Evolutionary conservation across 345 rosid species (phyloP), one percentile per base, ranked within the genome.

Genomic region (Psidium friedrichsthalianum): DNA sequence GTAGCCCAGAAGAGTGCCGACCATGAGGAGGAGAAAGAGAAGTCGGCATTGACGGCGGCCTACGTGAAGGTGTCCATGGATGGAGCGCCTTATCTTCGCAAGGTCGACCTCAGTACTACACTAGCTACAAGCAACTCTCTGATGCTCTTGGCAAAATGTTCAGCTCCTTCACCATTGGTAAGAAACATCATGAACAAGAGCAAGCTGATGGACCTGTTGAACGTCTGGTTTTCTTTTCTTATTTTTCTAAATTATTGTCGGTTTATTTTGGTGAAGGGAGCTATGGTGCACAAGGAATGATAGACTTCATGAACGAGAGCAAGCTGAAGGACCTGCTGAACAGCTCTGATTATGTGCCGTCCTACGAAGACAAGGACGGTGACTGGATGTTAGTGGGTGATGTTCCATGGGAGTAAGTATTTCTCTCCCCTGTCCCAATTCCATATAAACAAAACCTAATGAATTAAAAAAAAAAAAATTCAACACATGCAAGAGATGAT

Each of bases 361-460:
- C 95, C 89, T 96, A 96, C 86, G 98, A 95, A 88, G 99, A 96
- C 88, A 96, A 94, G 92, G 99, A 95, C 82, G 98, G 98, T 3
- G 99, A 96, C 88, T 96, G 98, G 99, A 96, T 96, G 99, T 97
- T 96, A 83, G 99, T 96, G 58, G 99, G 98, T 8, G 99, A 96
- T 92, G 99, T 95, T 87, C 99, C 99, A 82, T 96, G 99, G 99
- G 93, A 91, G 99, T 96, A 89, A 87, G 99, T 92, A 85, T 84
- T 10, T 55, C 8, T 83, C 56, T 55, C 84, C 86, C 55, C 44
- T 21, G 24, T 44, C 22, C 54, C 74, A 29, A 22, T 16, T 36
- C 29, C 12, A 22, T 7, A 18, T 21, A 24, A 22, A 5, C 22
- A 25, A 49, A 36, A 42, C 24, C 44, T 56, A 32, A 11, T 51